Percentiles rank a stretch among this genome's conserved stretches.
Evolutionary conservation across 345 rosid genomes (phyloP).

Genomic region (Euphorbia lathyris): DNA sequence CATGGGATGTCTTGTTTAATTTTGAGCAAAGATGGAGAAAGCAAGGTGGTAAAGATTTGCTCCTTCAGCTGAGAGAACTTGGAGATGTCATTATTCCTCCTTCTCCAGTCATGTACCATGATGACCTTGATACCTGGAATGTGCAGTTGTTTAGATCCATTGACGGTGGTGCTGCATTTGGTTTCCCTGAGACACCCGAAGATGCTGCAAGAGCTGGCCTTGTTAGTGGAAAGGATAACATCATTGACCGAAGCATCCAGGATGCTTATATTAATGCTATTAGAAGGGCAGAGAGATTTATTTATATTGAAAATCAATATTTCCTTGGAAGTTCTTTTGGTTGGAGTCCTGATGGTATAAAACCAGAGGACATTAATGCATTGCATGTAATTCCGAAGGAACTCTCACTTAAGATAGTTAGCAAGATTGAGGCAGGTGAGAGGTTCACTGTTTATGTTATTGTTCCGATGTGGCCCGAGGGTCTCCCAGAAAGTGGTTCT

Average conservation of each 20-base stretch:
- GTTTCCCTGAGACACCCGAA: constrained; percentile 95
- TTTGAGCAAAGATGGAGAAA: constrained; percentile 96
- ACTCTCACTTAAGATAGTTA: constrained; percentile 84
- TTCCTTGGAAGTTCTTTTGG: constrained; percentile 88
- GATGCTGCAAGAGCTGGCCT: constrained; percentile 94
- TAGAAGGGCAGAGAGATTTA: constrained; percentile 89
- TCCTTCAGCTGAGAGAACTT: constrained; percentile 78
- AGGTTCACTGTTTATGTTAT: constrained; percentile 79
- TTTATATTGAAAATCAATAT: constrained; percentile 94
- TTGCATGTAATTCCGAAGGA: constrained; percentile 93
- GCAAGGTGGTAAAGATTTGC: constrained; percentile 90
- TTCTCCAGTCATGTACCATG: constrained; percentile 70
- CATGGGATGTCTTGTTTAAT: constrained; percentile 94
- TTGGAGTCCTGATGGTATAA: constrained; percentile 81
- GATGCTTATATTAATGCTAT: constrained; percentile 94
- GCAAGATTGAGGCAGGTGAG: constrained; percentile 89
- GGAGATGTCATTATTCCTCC: constrained; percentile 74
- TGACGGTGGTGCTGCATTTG: constrained; percentile 98
- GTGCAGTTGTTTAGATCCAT: constrained; percentile 96
- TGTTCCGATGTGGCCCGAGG: constrained; percentile 99
- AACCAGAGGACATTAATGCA: constrained; percentile 85
- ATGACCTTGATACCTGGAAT: constrained; percentile 86
- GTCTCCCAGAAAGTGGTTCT: constrained; percentile 83
- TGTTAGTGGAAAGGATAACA: constrained; percentile 92
- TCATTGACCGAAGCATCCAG: constrained; percentile 93